Evolutionary conservation across 108 stramenopile genomes (phyloP).

Genomic region (Cylindrotheca fusiformis): DNA sequence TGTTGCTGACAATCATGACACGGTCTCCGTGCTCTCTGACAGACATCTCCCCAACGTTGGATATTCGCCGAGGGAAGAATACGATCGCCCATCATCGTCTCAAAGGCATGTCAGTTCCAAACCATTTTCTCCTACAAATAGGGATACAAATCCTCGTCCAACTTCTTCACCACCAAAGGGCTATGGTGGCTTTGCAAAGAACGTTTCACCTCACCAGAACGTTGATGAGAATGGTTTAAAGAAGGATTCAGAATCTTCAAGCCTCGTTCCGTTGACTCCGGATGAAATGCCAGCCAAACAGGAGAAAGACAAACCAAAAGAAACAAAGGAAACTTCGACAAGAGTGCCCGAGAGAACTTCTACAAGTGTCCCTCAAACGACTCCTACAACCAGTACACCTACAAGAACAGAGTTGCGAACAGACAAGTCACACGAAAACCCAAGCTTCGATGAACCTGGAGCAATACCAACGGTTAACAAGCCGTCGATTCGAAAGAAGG

Average conservation of each 20-base stretch:
- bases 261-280: neutral
- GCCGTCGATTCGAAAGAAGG: neutral
- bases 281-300: neutral
- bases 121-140: neutral
- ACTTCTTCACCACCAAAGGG: neutral
- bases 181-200: neutral
- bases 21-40: neutral
- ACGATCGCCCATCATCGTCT: too few relatives aligned
- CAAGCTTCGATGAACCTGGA: slow-evolving; percentile 15
- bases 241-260: neutral
- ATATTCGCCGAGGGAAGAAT: neutral
- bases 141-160: neutral
- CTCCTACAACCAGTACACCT: too few relatives aligned
- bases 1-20: neutral
- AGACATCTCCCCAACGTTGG: neutral
- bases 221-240: neutral
- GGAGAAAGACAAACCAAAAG: neutral
- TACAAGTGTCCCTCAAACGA: too few relatives aligned
- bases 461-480: neutral
- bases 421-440: neutral
- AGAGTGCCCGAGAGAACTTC: too few relatives aligned
- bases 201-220: neutral
- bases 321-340: neutral
- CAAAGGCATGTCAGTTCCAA: neutral
- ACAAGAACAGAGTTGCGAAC: neutral